A percentile compares a stretch with the other conserved stretches of the same genome.
These are phyloP conservation scores for Hypericum perforatum DNA, from an alignment of 345 rosid species.

Conservation along the genomic window DNA sequence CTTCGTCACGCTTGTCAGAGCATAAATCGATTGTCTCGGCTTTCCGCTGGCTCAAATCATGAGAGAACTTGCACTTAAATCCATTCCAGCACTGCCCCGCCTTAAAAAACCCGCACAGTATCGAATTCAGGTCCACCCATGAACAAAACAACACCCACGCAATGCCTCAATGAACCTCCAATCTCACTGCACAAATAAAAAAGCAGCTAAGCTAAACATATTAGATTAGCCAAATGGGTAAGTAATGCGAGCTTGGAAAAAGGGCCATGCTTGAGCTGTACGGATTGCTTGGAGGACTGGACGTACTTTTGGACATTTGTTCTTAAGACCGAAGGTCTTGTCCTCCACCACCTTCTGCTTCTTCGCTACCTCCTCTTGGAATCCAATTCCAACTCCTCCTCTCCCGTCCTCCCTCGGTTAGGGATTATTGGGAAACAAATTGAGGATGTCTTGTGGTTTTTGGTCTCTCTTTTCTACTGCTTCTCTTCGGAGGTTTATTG, in stretches of 20 bases:
- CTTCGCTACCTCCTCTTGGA: slow-evolving; percentile 85
- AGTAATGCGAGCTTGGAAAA: slow-evolving; percentile 50
- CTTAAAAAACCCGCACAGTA: slow-evolving; percentile 78
- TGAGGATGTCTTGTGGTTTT: too few species aligned
- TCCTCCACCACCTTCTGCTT: slow-evolving; percentile 91
- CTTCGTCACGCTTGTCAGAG: slow-evolving; percentile 81
- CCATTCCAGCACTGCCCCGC: slow-evolving; percentile 86
- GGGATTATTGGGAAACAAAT: too few species aligned
- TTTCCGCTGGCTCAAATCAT: slow-evolving; percentile 91
- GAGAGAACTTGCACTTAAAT: slow-evolving; percentile 93
- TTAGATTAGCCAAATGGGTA: background rate
- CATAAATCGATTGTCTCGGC: slow-evolving; percentile 89
- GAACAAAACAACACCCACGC: background rate
- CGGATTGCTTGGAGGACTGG: slow-evolving; percentile 68
- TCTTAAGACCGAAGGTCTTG: slow-evolving; percentile 87
- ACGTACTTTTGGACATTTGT: slow-evolving; percentile 93
- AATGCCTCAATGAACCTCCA: too few species aligned
- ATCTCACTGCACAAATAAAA: background rate
- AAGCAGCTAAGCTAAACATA: background rate
- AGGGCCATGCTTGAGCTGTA: slow-evolving; percentile 64
- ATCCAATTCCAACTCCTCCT: too few species aligned
- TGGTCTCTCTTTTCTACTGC: too few species aligned
- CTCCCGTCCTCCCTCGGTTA: too few species aligned
- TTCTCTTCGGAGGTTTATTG: too few species aligned
- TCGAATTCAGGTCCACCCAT: slow-evolving; percentile 98